phyloP scores from a whole-genome alignment of 176 grass and related monocot genomes.

The Oryza brachyantha region DNA sequence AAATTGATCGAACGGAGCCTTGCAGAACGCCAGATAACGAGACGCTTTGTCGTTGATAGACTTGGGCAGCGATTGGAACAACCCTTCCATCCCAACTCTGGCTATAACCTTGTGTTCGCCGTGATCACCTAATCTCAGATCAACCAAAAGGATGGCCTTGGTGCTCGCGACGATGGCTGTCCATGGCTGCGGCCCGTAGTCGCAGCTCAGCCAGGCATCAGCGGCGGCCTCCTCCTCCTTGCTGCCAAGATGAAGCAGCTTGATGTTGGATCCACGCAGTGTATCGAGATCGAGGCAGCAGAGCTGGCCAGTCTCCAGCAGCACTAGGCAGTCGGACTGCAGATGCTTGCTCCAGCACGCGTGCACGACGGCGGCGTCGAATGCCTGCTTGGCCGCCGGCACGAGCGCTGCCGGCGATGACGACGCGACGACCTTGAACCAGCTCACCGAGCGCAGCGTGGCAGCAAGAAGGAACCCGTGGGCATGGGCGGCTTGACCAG shows the following conservation, averaged over 20 bases:
- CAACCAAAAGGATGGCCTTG: slow-evolving; percentile 52
- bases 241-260: slow-evolving; percentile 29
- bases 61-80: too few species aligned
- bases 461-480: slow-evolving; percentile 69
- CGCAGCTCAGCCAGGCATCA: slow-evolving; percentile 68
- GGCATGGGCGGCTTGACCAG: too few species aligned
- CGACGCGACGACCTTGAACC: slow-evolving; percentile 67
- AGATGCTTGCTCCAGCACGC: slow-evolving; percentile 81
- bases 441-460: slow-evolving; percentile 63
- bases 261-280: slow-evolving; percentile 39
- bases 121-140: slow-evolving; percentile 45
- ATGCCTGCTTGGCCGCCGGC: slow-evolving; percentile 46
- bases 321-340: slow-evolving; percentile 40
- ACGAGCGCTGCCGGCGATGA: slow-evolving; percentile 27
- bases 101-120: slow-evolving; percentile 40
- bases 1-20: slow-evolving; percentile 58
- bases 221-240: background rate
- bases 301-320: slow-evolving; percentile 67
- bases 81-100: slow-evolving; percentile 35
- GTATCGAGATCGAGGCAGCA: slow-evolving; percentile 67
- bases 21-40: slow-evolving; percentile 86
- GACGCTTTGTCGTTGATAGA: too few species aligned
- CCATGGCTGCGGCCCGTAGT: slow-evolving; percentile 64
- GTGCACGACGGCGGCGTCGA: slow-evolving; percentile 53
- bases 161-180: slow-evolving; percentile 51